phyloP scores from a whole-genome alignment of 805 yeast genomes.

The Metschnikowia lachancei region DNA sequence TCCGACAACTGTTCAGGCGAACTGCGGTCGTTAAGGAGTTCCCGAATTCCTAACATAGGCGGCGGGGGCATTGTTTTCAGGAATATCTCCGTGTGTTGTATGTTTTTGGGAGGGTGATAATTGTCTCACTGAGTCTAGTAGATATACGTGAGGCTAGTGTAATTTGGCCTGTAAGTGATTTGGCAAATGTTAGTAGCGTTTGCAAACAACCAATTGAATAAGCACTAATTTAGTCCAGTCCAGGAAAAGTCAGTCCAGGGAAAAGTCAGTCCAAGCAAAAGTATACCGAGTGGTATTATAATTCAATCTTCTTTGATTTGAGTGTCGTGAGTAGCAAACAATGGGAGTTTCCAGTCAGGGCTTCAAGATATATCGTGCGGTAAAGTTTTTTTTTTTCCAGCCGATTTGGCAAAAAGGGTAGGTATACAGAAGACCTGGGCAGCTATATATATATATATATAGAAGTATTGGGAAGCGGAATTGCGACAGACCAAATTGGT shows the following conservation, averaged over 20 bases:
- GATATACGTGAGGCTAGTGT: not conserved
- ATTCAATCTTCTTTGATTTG: too few relatives aligned
- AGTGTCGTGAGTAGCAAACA: too few relatives aligned
- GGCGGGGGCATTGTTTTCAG: constrained; percentile 6
- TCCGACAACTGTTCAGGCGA: constrained; percentile 7
- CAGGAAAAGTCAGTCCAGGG: too few relatives aligned
- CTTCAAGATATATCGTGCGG: not conserved
- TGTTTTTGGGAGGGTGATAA: not conserved
- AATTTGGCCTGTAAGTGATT: not conserved
- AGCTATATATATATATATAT: not conserved
- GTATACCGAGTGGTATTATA: too few relatives aligned
- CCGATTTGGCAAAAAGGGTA: constrained; percentile 2
- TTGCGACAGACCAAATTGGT: not conserved
- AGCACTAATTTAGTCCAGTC: too few relatives aligned
- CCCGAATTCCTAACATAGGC: constrained; percentile 21
- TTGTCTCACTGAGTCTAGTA: too few relatives aligned
- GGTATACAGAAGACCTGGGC: not conserved
- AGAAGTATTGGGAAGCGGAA: not conserved
- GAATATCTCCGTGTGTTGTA: not conserved
- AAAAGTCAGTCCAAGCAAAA: too few relatives aligned
- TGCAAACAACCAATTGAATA: too few relatives aligned
- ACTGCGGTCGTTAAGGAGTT: constrained; percentile 18
- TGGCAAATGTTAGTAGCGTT: too few relatives aligned
- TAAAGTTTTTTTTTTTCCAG: not conserved
- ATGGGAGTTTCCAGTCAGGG: too few relatives aligned